phyloP scores from a whole-genome alignment of 83 land plant genomes.

The Picea abies region DNA sequence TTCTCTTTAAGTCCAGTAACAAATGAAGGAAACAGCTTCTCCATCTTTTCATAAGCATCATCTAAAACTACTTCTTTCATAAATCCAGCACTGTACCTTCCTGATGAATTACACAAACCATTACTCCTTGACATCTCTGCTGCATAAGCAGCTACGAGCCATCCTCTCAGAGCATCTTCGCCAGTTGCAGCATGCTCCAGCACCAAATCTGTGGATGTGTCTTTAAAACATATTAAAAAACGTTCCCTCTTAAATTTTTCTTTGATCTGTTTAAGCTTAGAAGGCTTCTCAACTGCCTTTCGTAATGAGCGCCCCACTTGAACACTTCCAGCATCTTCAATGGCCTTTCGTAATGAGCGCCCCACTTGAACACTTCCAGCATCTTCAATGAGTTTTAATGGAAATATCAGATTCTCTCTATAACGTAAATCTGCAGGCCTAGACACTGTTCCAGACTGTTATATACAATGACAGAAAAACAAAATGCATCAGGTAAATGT shows the following conservation, averaged over 20 bases:
- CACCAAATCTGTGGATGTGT: slow-evolving; percentile 64
- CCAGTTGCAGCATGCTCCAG: slow-evolving; percentile 84
- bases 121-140: slow-evolving; percentile 41
- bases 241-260: slow-evolving; percentile 64
- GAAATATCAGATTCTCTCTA: slow-evolving; percentile 73
- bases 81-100: slow-evolving; percentile 14
- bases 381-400: slow-evolving; percentile 63
- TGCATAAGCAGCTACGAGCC: slow-evolving; percentile 89
- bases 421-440: slow-evolving; percentile 90
- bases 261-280: slow-evolving; percentile 51
- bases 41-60: slow-evolving; percentile 71
- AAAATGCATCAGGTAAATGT: slow-evolving; percentile 3
- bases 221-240: slow-evolving; percentile 57
- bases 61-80: slow-evolving; percentile 24
- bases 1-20: slow-evolving; percentile 60
- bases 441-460: slow-evolving; percentile 77
- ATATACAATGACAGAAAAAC: slow-evolving; percentile 14
- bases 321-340: slow-evolving; percentile 89
- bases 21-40: slow-evolving; percentile 56
- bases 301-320: slow-evolving; percentile 62
- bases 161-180: slow-evolving; percentile 92
- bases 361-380: slow-evolving; percentile 93
- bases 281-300: slow-evolving; percentile 59
- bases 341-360: slow-evolving; percentile 41
- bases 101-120: not conserved